Conservation (phyloP, 1,139 yeast species). For the Kodamaea ohmeri region DNA sequence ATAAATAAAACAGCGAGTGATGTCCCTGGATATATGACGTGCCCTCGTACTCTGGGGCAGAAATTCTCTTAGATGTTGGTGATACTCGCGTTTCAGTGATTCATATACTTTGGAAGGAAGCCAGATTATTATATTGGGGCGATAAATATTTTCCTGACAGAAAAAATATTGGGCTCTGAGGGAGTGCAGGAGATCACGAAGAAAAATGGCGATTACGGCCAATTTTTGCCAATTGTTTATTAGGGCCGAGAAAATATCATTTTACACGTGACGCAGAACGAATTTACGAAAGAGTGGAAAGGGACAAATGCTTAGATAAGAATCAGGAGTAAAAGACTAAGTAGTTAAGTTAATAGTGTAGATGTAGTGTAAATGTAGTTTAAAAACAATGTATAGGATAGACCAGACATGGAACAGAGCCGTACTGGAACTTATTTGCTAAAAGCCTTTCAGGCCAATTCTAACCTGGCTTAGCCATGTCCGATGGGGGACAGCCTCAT, state of each 20-base stretch:
- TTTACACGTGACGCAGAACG: conserved; percentile 7
- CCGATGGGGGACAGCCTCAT: too few relatives aligned
- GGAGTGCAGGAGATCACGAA: conserved; percentile 5
- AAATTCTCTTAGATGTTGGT: too few relatives aligned
- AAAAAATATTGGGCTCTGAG: conserved; percentile 3
- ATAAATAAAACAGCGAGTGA: too few relatives aligned
- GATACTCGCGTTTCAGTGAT: conserved; percentile 1
- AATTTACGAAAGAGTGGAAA: too few relatives aligned
- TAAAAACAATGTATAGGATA: too few relatives aligned
- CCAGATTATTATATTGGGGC: conserved; percentile 4
- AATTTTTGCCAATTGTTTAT: conserved; percentile 1
- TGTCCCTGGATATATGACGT: too few relatives aligned
- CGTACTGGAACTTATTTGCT: too few relatives aligned
- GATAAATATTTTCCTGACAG: conserved; percentile 5
- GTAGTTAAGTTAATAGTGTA: neutral
- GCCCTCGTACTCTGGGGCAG: too few relatives aligned
- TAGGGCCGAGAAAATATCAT: conserved; percentile 6
- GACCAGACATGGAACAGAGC: too few relatives aligned
- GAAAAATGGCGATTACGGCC: conserved; percentile 2
- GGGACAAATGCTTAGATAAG: conserved; percentile 1
- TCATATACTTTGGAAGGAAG: conserved; percentile 5
- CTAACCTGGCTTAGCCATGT: too few relatives aligned
- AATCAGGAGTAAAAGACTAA: neutral
- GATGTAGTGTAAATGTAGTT: too few relatives aligned
- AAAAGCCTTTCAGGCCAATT: too few relatives aligned